Conservation (phyloP, 352 stramenopile species). For the Aphanomyces invadans region DNA sequence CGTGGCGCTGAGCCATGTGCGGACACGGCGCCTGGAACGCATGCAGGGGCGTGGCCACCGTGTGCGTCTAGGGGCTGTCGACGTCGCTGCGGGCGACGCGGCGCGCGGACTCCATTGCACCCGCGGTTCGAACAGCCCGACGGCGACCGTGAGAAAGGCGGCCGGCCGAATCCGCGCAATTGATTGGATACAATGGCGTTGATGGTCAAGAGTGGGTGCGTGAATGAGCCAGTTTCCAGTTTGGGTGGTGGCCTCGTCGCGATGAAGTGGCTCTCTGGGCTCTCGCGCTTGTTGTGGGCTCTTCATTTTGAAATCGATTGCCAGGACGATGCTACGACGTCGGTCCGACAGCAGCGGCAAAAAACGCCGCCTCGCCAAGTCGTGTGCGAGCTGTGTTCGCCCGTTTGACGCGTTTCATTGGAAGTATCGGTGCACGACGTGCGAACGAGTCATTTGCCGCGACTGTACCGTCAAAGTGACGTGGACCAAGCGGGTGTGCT, state of each 20-base stretch:
- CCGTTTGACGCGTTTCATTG: conserved; percentile 22
- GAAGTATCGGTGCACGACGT: conserved; percentile 4
- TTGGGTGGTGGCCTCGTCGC: too few relatives aligned
- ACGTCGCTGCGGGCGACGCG: too few relatives aligned
- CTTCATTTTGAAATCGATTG: neutral
- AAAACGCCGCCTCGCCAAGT: conserved; percentile 3
- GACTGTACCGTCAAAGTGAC: conserved; percentile 7
- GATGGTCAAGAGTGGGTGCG: neutral
- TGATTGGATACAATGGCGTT: neutral
- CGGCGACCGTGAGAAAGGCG: too few relatives aligned
- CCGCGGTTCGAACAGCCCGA: too few relatives aligned
- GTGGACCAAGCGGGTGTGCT: conserved; percentile 22
- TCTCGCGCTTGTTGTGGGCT: too few relatives aligned
- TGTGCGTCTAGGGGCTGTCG: too few relatives aligned
- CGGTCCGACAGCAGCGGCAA: neutral
- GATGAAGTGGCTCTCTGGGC: too few relatives aligned
- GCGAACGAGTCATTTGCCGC: conserved; percentile 10
- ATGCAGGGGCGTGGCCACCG: too few relatives aligned
- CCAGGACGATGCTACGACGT: neutral
- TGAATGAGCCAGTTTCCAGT: neutral
- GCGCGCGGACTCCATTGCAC: too few relatives aligned
- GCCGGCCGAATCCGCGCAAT: too few relatives aligned
- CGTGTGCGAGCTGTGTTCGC: conserved; percentile 14
- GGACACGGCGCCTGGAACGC: too few relatives aligned
- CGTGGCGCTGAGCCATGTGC: too few relatives aligned